These are phyloP conservation scores for Malassezia brasiliensis DNA, from an alignment of 1,284 basidiomycete species.

Conservation along the genomic window DNA sequence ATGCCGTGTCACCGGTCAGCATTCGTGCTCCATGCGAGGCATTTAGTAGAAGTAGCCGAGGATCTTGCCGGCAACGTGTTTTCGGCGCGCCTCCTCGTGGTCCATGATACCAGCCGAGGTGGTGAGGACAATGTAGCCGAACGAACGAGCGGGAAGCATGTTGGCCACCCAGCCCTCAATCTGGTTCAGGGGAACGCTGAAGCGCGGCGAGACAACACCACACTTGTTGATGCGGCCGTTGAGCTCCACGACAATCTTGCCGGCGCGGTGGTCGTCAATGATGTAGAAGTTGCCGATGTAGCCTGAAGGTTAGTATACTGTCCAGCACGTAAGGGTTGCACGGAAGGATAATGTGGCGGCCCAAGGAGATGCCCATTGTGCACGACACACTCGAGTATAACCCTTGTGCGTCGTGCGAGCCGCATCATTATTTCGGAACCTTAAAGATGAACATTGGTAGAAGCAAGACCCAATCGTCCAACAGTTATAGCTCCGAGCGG, in stretches of 20 bases:
- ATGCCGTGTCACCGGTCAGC: background rate
- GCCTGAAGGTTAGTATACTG: constrained; percentile 54
- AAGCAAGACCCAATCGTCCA: constrained; percentile 34
- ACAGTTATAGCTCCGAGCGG: constrained; percentile 46
- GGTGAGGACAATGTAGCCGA: constrained; percentile 92
- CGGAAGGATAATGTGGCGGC: constrained; percentile 20
- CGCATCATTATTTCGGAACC: constrained; percentile 41
- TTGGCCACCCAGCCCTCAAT: constrained; percentile 69
- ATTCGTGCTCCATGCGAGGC: background rate
- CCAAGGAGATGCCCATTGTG: constrained; percentile 6
- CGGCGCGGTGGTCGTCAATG: constrained; percentile 96
- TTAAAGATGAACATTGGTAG: constrained; percentile 45
- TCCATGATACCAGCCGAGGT: constrained; percentile 98
- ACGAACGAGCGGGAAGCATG: constrained; percentile 60
- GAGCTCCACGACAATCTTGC: constrained; percentile 96
- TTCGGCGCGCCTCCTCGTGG: constrained; percentile 97
- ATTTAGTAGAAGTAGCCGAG: constrained; percentile 49
- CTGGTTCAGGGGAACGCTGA: constrained; percentile 86
- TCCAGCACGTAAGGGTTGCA: background rate
- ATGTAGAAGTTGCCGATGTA: constrained; percentile 99
- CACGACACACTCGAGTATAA: background rate
- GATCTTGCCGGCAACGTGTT: constrained; percentile 85
- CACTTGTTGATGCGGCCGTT: constrained; percentile 95
- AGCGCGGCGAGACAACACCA: constrained; percentile 95
- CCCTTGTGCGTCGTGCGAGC: constrained; percentile 7